These are phyloP conservation scores for Hawksworthiomyces lignivorus DNA, from an alignment of 2,329 filamentous ascomycete genomes.

Conservation along the genomic window DNA sequence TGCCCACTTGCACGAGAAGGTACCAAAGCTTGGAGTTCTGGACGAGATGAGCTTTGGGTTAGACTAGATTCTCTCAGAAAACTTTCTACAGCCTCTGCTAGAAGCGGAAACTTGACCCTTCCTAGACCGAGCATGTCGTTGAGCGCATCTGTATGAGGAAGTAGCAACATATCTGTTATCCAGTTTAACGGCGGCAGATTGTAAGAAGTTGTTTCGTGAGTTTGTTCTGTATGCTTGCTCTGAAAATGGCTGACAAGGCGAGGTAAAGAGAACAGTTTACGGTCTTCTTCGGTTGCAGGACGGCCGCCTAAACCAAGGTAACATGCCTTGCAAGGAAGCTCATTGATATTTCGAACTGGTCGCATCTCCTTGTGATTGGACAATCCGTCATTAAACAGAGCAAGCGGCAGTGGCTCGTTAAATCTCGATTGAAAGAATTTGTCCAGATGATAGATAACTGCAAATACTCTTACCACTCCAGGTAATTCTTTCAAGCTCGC, in stretches of 20 bases:
- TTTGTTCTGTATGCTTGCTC: conserved; percentile 27
- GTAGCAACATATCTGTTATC: conserved; percentile 38
- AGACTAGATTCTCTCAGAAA: too few relatives aligned
- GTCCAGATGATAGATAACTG: conserved; percentile 56
- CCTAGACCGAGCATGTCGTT: conserved; percentile 22
- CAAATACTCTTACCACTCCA: conserved; percentile 53
- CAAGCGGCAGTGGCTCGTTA: conserved; percentile 46
- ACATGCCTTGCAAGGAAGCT: conserved; percentile 49
- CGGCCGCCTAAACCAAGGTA: conserved; percentile 27
- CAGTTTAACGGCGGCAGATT: conserved; percentile 29
- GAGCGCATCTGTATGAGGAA: conserved; percentile 28
- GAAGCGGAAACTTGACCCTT: conserved; percentile 25
- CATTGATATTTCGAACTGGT: conserved; percentile 45
- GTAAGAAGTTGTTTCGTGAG: neutral
- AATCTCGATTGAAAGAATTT: conserved; percentile 51
- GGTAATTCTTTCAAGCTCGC: conserved; percentile 53
- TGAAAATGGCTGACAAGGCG: conserved; percentile 55
- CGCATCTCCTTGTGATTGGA: conserved; percentile 51
- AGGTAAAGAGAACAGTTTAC: conserved; percentile 45
- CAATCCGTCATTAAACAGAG: conserved; percentile 51
- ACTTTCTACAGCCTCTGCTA: conserved; percentile 32
- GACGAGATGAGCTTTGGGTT: too few relatives aligned
- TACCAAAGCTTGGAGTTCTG: too few relatives aligned
- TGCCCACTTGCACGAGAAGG: too few relatives aligned
- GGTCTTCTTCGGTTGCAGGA: conserved; percentile 22